These are phyloP conservation scores for Nemophila menziesii DNA, from an alignment of 257 asterid genomes.

Conservation along the genomic window DNA sequence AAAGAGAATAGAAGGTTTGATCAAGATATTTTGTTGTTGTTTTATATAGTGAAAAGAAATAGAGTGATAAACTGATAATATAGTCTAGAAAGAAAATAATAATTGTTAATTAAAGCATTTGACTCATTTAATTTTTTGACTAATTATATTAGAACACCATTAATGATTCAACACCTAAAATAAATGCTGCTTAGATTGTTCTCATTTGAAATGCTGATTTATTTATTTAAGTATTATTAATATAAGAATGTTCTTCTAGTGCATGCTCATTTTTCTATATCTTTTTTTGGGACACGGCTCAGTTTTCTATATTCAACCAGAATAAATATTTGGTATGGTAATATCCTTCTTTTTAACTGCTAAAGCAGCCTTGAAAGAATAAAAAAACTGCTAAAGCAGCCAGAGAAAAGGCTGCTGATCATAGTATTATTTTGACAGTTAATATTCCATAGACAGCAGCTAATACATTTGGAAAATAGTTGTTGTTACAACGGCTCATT, in stretches of 20 bases:
- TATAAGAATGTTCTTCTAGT: background rate
- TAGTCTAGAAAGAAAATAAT: conserved; percentile 8
- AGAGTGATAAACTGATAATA: too few relatives aligned
- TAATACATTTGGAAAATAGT: background rate
- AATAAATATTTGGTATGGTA: too few relatives aligned
- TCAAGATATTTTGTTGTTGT: too few relatives aligned
- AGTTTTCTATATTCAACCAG: too few relatives aligned
- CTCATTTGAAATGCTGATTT: background rate
- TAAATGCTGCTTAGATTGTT: background rate
- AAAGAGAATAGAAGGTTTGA: conserved; percentile 9
- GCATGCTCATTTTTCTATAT: background rate
- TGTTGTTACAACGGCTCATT: background rate
- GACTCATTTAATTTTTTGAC: background rate
- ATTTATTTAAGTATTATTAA: background rate
- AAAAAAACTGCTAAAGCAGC: too few relatives aligned
- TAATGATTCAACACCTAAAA: conserved; percentile 6
- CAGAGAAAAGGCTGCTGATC: too few relatives aligned
- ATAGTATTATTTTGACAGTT: background rate
- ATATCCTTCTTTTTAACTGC: too few relatives aligned
- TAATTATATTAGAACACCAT: background rate
- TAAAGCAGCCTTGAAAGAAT: too few relatives aligned
- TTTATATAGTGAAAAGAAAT: conserved; percentile 40
- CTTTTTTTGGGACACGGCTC: too few relatives aligned
- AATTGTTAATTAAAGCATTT: conserved; percentile 3
- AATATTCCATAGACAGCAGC: background rate